Base-by-base conservation (phyloP, 2,329 filamentous ascomycete genomes). In the Alternaria viburni region DNA sequence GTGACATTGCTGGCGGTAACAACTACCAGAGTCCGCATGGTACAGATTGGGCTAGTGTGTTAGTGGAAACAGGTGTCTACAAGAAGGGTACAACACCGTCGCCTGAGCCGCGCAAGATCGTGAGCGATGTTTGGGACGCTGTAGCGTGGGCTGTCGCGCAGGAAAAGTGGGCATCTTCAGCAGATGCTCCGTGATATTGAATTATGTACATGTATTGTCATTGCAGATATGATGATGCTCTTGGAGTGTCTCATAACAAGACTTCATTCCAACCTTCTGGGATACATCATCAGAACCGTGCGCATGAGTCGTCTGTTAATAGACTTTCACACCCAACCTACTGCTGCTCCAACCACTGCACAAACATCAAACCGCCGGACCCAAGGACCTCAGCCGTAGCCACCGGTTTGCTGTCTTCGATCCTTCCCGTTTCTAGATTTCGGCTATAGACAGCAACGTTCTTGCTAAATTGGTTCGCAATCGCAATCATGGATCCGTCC, bases 1-100 rank as follows among this genome's bases (percentile, higher is more conserved):
- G 91, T 70, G 96, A 99, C 78, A 97, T 99, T 69, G 84, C 88
- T 6, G 96, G 96, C 6, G 94, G 93, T 19, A 97, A 97, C 76
- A 86, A 87, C 49, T 97, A 91, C 75, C 74, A 82, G 47, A 92
- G 90, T 66, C 82, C 85, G 5, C 81, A 86, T 60, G 90, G 90
- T 9, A 91, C 89, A n/a, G 83, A 89, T 62, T 97, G 94, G 93
- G 82, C 85, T 44, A 91, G 91, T 46, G 86, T 96, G 17, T 81
- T 97, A 62, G 91, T 97, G 26, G 86, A 88, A 69, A 97, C 92
- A 9, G 93, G 93, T 0, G 93, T 97, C 1, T 96, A 91, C 81
- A 77, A 77, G 28, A 82, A 85, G 47, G 86, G 84, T 0, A 80
- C 78, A 15, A 77, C 77, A 69, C 91, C 91, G 13, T 84, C 84